phyloP scores from a whole-genome alignment of 192 early-diverging fungal genomes.

The Coemansia sp. region DNA sequence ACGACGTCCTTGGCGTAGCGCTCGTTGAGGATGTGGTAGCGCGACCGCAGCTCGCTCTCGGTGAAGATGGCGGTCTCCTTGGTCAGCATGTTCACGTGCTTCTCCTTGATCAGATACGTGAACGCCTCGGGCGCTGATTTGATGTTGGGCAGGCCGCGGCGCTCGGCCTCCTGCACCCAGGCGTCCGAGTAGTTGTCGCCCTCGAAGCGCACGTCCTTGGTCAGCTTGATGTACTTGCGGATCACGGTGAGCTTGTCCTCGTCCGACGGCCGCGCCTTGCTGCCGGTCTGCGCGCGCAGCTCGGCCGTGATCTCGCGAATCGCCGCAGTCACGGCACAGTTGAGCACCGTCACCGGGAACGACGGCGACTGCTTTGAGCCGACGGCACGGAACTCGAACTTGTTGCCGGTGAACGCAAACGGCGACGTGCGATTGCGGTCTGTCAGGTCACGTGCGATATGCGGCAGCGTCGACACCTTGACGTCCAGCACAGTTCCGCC shows the following conservation, averaged over 20 bases:
- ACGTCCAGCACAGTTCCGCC: slow-evolving; percentile 94
- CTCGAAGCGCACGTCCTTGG: slow-evolving; percentile 86
- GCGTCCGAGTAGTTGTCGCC: slow-evolving; percentile 96
- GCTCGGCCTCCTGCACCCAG: slow-evolving; percentile 90
- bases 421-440: slow-evolving; percentile 99
- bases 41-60: slow-evolving; percentile 80
- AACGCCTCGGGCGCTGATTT: slow-evolving; percentile 87
- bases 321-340: slow-evolving; percentile 86
- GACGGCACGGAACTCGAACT: slow-evolving; percentile 99
- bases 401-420: slow-evolving; percentile 99
- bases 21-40: slow-evolving; percentile 95
- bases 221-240: slow-evolving; percentile 70
- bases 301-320: slow-evolving; percentile 69
- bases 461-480: slow-evolving; percentile 89
- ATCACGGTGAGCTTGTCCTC: slow-evolving; percentile 92
- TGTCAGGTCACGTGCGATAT: slow-evolving; percentile 92
- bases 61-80: slow-evolving; percentile 80
- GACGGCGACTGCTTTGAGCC: slow-evolving; percentile 97
- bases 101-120: slow-evolving; percentile 67
- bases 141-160: slow-evolving; percentile 97
- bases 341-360: slow-evolving; percentile 92
- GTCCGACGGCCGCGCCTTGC: slow-evolving; percentile 69
- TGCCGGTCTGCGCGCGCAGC: slow-evolving; percentile 78
- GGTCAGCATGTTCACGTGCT: slow-evolving; percentile 75
- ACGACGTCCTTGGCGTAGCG: slow-evolving; percentile 96